Conservation (phyloP, 2,329 filamentous ascomycete species). For the Talaromyces pinophilus region DNA sequence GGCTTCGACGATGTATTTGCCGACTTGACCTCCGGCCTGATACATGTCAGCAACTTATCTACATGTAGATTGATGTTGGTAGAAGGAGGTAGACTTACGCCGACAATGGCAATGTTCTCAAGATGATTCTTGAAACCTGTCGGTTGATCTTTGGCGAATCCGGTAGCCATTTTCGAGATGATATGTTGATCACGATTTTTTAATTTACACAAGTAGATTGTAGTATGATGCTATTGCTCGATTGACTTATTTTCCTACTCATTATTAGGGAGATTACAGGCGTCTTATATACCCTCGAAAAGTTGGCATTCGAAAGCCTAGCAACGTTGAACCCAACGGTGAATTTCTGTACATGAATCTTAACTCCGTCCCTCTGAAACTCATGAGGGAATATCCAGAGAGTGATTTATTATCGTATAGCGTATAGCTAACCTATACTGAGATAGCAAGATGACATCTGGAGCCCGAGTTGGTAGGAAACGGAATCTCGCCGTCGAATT, state of each 20-base stretch:
- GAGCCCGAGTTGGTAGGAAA: background rate
- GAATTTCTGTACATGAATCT: background rate
- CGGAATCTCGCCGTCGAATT: background rate
- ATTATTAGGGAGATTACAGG: background rate
- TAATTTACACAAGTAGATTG: too few relatives aligned
- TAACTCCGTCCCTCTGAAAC: background rate
- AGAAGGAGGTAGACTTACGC: slow-evolving; percentile 31
- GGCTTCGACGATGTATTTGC: slow-evolving; percentile 28
- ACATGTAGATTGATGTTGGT: background rate
- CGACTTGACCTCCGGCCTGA: slow-evolving; percentile 41
- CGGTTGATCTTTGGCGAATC: slow-evolving; percentile 21
- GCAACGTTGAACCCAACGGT: background rate
- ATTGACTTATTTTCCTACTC: background rate
- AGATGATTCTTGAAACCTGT: slow-evolving; percentile 34
- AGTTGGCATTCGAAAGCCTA: background rate
- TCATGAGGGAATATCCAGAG: background rate
- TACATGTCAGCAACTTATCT: background rate
- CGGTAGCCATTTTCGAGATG: background rate
- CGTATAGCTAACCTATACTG: background rate
- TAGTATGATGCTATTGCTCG: background rate
- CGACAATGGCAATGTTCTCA: slow-evolving; percentile 43
- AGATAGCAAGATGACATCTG: background rate
- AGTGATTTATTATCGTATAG: background rate
- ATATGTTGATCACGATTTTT: background rate
- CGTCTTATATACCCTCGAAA: background rate